Evolutionary conservation across 257 asterid species (phyloP), one percentile per base, ranked within the genome.

Genomic region (Nicotiana noctiflora): DNA sequence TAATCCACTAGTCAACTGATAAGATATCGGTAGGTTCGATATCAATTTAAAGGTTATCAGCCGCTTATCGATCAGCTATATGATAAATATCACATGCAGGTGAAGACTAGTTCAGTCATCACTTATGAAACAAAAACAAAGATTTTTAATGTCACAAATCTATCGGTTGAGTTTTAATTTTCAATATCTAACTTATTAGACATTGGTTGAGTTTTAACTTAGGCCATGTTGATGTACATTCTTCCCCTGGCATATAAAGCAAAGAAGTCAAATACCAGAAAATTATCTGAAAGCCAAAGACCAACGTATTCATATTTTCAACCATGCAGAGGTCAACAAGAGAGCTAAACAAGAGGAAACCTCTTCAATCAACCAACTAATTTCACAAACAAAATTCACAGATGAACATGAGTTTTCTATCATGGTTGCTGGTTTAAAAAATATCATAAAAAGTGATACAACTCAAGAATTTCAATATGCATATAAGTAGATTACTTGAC

Each of bases 341-440:
- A 86, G 88, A 65, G 68, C 77, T 19, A 88, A 81, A 77, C 85
- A 65, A 10, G 89, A 83, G 5, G 60, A 6, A 37, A 79, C 56
- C 3, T 27, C 80, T 49, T 49, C 55, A 49, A 49, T 49, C 55
- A 49, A 15, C 4, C n/a, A 25, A 6, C 8, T 2, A 4, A 10
- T 63, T 14, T 63, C 55, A 1, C 75, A 83, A 0, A 85, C 85
- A 55, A 80, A 34, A 53, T 68, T 90, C 3, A 84, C 88, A 9
- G 80, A 23, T 2, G 97, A 93, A 31, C 92, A 92, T 10, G 98
- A 93, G 81, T 85, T 79, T 34, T 88, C 92, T 0, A 83, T 89
- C 68, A 92, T 94, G 93, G 96, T 91, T 3, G 84, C 94, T 0
- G 91, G 97, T 1, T 66, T 92, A 40, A 84, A 82, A 75, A 90